A percentile compares a stretch with the other conserved stretches of the same genome.
phyloP scores from a whole-genome alignment of 306 rosid genomes.

The Cucurbita argyrosperma region DNA sequence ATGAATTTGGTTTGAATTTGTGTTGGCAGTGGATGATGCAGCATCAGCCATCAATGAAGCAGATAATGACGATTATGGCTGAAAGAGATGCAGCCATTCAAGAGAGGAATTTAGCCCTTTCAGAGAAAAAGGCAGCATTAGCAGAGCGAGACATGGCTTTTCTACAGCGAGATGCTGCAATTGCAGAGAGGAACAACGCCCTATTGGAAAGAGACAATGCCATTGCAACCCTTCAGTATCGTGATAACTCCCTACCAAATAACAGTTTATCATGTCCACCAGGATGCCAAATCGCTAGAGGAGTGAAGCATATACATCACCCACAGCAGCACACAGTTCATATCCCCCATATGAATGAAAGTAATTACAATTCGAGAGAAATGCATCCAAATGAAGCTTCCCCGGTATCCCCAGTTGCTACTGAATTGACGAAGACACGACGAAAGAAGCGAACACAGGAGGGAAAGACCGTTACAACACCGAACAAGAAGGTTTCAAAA shows the following conservation, averaged over 20 bases:
- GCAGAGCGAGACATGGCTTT: conserved; percentile 88
- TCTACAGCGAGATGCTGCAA: conserved; percentile 80
- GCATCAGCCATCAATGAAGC: conserved; percentile 92
- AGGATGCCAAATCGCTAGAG: conserved; percentile 95
- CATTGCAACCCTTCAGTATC: conserved; percentile 71
- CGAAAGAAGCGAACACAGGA: conserved; percentile 66
- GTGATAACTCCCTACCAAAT: conserved; percentile 43
- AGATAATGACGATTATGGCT: conserved; percentile 80
- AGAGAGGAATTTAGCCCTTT: conserved; percentile 76
- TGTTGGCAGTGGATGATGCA: conserved; percentile 89
- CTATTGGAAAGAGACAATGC: conserved; percentile 75
- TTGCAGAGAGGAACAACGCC: conserved; percentile 75
- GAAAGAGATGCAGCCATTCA: conserved; percentile 92
- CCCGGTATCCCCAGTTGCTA: conserved; percentile 33
- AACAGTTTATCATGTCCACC: conserved; percentile 70
- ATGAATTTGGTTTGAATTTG: not conserved
- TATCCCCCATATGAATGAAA: conserved; percentile 46
- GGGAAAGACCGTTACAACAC: conserved; percentile 45
- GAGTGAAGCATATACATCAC: conserved; percentile 89
- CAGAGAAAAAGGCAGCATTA: conserved; percentile 83
- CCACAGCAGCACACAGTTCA: conserved; percentile 46
- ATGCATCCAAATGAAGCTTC: conserved; percentile 45
- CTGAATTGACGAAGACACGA: conserved; percentile 40
- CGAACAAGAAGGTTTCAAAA: conserved; percentile 55
- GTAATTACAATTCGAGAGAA: conserved; percentile 47